Base-by-base conservation (phyloP, 2,329 filamentous ascomycete genomes). In the Xylariomycetidae sp. region DNA sequence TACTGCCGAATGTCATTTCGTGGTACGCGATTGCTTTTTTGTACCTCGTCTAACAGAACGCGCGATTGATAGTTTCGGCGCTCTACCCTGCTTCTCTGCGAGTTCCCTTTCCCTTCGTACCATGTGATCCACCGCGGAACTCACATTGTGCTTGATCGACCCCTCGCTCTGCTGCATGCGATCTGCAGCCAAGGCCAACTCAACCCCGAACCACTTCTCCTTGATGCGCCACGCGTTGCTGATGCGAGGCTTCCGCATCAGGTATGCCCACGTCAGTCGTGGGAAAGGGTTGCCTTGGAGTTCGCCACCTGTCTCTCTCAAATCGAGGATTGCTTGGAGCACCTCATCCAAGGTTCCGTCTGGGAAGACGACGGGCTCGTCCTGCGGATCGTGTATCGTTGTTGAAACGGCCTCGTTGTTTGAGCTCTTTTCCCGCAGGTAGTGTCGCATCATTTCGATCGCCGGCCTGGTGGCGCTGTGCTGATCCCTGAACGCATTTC, bases 391-490 rank as follows among this genome's bases (percentile, higher is more conserved):
- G n/a, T n/a, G n/a, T n/a, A n/a, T n/a, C n/a, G n/a, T n/a, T n/a
- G n/a, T n/a, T n/a, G n/a, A n/a, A n/a, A 18, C 17, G 14, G 2
- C 3, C 11, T 16, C 16, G 14, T 19, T 7, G 19, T 16, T 20
- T 19, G n/a, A 4, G 6, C 18, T 6, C 8, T n/a, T 14, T 7
- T 16, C 13, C 7, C 30, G n/a, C 28, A 42, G 42, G 45, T 64
- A 60, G 34, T 60, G 56, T 18, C 46, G 44, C n/a, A 63, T 56
- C 1, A 37, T 44, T 6, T 41, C 25, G 1, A 40, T 17, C 19
- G 43, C 40, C 14, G 37, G 37, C 25, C 37, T 41, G 4, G 40
- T 32, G 8, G 35, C 42, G 25, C 39, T 46, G 25, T 42, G 31
- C 14, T 42, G 34, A 9, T 44, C 44, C 20, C 20, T 23, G 20